Conservation (phyloP, 805 yeast species). For the Suhomyces vadensis region DNA sequence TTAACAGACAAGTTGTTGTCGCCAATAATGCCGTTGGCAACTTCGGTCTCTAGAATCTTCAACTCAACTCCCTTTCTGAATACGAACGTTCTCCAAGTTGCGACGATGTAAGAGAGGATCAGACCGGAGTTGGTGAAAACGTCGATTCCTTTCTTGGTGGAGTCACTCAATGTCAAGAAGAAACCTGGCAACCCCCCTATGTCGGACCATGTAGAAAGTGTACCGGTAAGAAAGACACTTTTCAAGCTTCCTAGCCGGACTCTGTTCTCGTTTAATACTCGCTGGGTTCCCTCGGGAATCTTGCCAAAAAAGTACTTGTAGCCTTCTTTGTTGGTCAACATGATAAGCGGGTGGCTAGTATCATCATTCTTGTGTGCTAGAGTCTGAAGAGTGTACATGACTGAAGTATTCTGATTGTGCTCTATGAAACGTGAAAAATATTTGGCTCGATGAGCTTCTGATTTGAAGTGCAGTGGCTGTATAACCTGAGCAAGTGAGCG, state of each 20-base stretch:
- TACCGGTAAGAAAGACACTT: constrained; percentile 76
- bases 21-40: constrained; percentile 28
- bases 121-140: constrained; percentile 47
- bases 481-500: constrained; percentile 10
- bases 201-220: constrained; percentile 65
- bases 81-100: constrained; percentile 86
- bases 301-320: constrained; percentile 70
- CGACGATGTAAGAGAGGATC: constrained; percentile 50
- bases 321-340: constrained; percentile 53
- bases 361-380: constrained; percentile 52
- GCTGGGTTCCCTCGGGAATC: constrained; percentile 82
- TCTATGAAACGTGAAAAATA: constrained; percentile 12
- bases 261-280: constrained; percentile 64
- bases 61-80: constrained; percentile 72
- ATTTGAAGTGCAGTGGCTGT: constrained; percentile 10
- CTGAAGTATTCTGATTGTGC: constrained; percentile 14
- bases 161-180: constrained; percentile 77
- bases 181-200: constrained; percentile 93
- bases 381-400: constrained; percentile 16
- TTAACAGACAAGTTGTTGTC: constrained; percentile 41
- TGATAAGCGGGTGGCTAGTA: constrained; percentile 54
- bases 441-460: constrained; percentile 10
- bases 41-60: constrained; percentile 30
- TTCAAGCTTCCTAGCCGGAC: constrained; percentile 57
- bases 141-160: constrained; percentile 60